Base-by-base conservation (phyloP, 1,139 yeast species). In the Magnusiomyces magnusii region DNA sequence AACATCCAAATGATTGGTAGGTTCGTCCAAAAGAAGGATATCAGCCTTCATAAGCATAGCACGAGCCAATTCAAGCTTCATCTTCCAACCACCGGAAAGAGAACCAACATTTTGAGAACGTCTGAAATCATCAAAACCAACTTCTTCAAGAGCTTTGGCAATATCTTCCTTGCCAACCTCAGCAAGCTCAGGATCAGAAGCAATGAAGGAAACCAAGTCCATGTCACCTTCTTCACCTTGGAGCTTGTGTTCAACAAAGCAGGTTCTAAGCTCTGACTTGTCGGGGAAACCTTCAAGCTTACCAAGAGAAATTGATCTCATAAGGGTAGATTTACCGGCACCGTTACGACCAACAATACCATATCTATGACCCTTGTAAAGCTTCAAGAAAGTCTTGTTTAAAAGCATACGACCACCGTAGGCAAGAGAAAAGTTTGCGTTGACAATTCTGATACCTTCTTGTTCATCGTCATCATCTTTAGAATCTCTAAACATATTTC, bases 291-390 rank as follows among this genome's bases (percentile, higher is more conserved):
- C 99, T 76, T 93, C 99, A 65, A 93, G 82, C 77, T 93, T 97
- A 61, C 98, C 99, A 71, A 90, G 90, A 59, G 97, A 90, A 69
- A 93, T 93, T 47, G 99, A 88, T 75, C 99, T 83, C 98, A 93
- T 92, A 69, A 93, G 79, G 23, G 99, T 93, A 21, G 97, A 90
- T 75, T 93, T 93, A 78, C 99, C 99, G 61, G 97, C 97, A 81
- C 99, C 99, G 73, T 93, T 93, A 76, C 98, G 84, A 70, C 99
- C 99, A 79, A 97, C 91, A 64, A 93, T 82, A 78, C 99, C 99
- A 71, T 93, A 93, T 74, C 99, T 84, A 75, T 89, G 97, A 67
- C 99, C 99, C 77, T 92, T 91, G 69, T 88, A 79, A 62, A 93
- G 80, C 70, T 96, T 82, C 71, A 93, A 78, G 64, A 80, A 86